Conservation (phyloP, 1,284 basidiomycete genomes). For the Bondarzewia mesenterica region DNA sequence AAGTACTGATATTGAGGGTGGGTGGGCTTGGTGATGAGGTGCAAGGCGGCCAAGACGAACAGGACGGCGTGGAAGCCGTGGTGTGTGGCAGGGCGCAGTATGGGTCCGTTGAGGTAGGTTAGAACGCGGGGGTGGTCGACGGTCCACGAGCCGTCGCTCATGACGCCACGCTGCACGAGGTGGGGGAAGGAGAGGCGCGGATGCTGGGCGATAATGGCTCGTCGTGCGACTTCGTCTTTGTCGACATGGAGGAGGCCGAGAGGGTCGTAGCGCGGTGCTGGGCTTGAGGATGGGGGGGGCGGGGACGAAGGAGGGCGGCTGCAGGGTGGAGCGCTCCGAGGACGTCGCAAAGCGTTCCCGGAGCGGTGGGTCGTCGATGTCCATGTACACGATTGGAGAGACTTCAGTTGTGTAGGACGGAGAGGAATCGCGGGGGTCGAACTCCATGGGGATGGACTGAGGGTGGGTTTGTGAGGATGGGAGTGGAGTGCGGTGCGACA, state of each 20-base stretch:
- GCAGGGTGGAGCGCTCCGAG: conserved; percentile 6
- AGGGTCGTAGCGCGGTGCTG: conserved; percentile 10
- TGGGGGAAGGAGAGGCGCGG: conserved; percentile 4
- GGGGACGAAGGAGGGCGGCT: background rate
- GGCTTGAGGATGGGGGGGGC: background rate
- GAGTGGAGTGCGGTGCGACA: too few species aligned
- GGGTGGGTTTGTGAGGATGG: background rate
- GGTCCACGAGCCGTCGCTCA: conserved; percentile 14
- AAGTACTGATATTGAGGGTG: conserved; percentile 11
- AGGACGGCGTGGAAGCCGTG: conserved; percentile 7
- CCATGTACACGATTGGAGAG: background rate
- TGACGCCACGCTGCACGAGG: conserved; percentile 9
- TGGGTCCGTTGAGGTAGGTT: conserved; percentile 7
- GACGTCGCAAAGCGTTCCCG: conserved; percentile 9
- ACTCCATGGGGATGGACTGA: background rate
- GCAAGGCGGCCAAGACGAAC: conserved; percentile 11
- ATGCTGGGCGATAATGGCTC: conserved; percentile 1
- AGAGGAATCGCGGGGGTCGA: background rate
- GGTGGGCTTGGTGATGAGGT: conserved; percentile 9
- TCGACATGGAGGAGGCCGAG: conserved; percentile 10
- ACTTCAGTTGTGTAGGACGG: background rate
- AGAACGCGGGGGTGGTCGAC: conserved; percentile 10
- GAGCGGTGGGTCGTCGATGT: background rate
- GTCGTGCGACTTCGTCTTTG: conserved; percentile 1
- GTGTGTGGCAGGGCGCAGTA: conserved; percentile 2